Evolutionary conservation across 768 basidiomycete genomes (phyloP).

Genomic region (Rhodotorula taiwanensis): DNA sequence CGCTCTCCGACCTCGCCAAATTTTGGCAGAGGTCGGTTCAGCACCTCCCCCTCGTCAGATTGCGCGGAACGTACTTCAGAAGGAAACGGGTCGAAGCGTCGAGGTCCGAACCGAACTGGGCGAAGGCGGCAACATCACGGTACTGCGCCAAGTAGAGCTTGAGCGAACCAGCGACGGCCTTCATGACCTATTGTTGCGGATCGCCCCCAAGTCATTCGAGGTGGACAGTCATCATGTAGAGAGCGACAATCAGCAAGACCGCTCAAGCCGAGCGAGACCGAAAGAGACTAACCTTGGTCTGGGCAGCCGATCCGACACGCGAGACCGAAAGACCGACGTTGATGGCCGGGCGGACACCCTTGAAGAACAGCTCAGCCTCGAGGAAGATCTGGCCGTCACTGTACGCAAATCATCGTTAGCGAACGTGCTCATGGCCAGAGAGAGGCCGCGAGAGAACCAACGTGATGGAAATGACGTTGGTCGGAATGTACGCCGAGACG

Average conservation of each 20-base stretch:
- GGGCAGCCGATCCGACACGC: slow-evolving; percentile 98
- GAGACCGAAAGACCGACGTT: slow-evolving; percentile 99
- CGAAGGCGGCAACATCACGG: slow-evolving; percentile 99
- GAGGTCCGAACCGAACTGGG: slow-evolving; percentile 99
- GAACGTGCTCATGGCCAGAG: no score
- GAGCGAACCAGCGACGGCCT: slow-evolving; percentile 99
- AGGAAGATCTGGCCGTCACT: slow-evolving; percentile 82
- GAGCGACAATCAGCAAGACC: no score
- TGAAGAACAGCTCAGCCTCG: slow-evolving; percentile 99
- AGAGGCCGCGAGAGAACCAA: slow-evolving; percentile 11
- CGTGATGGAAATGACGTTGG: slow-evolving; percentile 95
- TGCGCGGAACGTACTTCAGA: no score
- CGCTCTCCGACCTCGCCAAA: no score
- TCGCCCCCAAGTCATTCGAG: not conserved
- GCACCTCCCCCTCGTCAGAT: no score
- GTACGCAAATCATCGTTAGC: not conserved
- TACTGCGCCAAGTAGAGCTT: slow-evolving; percentile 99
- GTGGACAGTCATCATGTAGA: no score
- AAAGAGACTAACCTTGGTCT: slow-evolving; percentile 66
- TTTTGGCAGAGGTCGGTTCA: no score
- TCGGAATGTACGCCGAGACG: slow-evolving; percentile 95
- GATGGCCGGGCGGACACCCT: slow-evolving; percentile 98
- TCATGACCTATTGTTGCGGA: slow-evolving; percentile 81
- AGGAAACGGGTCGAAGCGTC: slow-evolving; percentile 99
- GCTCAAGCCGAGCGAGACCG: not conserved